phyloP scores from a whole-genome alignment of 1,284 basidiomycete genomes.

The Cystobasidium slooffiae region DNA sequence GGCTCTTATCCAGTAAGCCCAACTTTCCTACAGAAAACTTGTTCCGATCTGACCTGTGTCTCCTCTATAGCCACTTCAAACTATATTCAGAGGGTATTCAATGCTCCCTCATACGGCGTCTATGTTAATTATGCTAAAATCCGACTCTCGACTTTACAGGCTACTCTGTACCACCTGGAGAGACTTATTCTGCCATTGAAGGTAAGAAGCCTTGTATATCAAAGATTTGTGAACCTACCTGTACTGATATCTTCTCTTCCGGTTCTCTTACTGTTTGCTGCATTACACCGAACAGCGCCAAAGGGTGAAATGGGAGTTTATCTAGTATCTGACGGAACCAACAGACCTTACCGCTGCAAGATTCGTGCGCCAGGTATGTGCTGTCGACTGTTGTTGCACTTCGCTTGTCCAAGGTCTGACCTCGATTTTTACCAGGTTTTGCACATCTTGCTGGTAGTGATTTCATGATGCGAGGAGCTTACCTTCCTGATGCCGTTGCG shows the following conservation, averaged over 20 bases:
- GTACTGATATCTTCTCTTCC: no score
- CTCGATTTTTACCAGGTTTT: constrained; percentile 66
- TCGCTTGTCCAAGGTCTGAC: background rate
- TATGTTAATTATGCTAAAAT: constrained; percentile 53
- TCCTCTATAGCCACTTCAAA: constrained; percentile 97
- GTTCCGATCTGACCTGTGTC: constrained; percentile 56
- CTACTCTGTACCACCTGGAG: constrained; percentile 94
- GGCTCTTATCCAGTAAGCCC: constrained; percentile 41
- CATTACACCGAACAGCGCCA: background rate
- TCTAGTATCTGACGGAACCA: constrained; percentile 89
- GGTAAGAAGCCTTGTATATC: constrained; percentile 93
- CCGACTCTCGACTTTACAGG: constrained; percentile 74
- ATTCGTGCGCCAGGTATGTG: constrained; percentile 70
- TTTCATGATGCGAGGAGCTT: constrained; percentile 78
- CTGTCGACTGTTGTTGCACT: background rate
- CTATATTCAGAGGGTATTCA: constrained; percentile 43
- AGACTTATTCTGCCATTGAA: constrained; percentile 97
- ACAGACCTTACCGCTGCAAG: constrained; percentile 90
- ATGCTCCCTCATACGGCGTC: background rate
- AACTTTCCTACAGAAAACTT: background rate
- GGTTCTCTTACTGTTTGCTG: background rate
- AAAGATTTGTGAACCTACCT: constrained; percentile 57
- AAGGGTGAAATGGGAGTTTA: constrained; percentile 68
- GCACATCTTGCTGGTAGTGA: constrained; percentile 89
- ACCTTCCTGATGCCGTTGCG: constrained; percentile 72